Percentiles rank a stretch among this genome's conserved stretches.
phyloP scores from a whole-genome alignment of 2,329 filamentous ascomycete genomes.

The Iodosphaeria phyllophila region DNA sequence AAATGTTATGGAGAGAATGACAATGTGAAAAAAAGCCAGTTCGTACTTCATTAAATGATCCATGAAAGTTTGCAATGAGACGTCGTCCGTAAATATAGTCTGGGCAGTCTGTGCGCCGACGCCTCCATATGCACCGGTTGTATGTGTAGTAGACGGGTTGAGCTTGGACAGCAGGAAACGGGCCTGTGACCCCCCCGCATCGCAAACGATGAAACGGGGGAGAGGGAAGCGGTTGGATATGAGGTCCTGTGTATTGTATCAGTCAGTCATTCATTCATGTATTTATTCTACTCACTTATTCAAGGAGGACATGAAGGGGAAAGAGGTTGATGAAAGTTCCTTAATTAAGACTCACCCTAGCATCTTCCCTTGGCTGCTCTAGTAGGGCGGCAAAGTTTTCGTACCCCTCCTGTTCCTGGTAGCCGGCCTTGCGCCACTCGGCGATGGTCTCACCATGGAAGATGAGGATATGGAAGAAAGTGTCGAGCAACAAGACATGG shows the following conservation, averaged over 20 bases:
- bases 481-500: constrained; percentile 85
- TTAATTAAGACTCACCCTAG: constrained; percentile 46
- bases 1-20: too few species aligned
- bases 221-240: constrained; percentile 97
- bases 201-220: constrained; percentile 94
- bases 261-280: constrained; percentile 5
- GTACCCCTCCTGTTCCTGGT: constrained; percentile 95
- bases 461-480: constrained; percentile 98
- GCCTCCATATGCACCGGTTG: constrained; percentile 78
- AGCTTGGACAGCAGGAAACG: constrained; percentile 94
- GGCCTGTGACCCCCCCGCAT: constrained; percentile 93
- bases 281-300: too few species aligned
- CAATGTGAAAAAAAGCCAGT: constrained; percentile 9
- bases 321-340: too few species aligned
- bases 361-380: constrained; percentile 91
- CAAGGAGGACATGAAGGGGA: too few species aligned
- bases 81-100: constrained; percentile 98
- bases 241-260: constrained; percentile 45
- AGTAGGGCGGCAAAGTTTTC: constrained; percentile 84
- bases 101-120: constrained; percentile 73
- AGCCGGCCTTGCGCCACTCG: constrained; percentile 94
- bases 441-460: constrained; percentile 98
- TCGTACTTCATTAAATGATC: constrained; percentile 98
- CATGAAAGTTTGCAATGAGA: constrained; percentile 97
- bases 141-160: constrained; percentile 94